Evolutionary conservation across 805 yeast species (phyloP), one percentile per base, ranked within the genome.

Genomic region (Lachancea sp.): DNA sequence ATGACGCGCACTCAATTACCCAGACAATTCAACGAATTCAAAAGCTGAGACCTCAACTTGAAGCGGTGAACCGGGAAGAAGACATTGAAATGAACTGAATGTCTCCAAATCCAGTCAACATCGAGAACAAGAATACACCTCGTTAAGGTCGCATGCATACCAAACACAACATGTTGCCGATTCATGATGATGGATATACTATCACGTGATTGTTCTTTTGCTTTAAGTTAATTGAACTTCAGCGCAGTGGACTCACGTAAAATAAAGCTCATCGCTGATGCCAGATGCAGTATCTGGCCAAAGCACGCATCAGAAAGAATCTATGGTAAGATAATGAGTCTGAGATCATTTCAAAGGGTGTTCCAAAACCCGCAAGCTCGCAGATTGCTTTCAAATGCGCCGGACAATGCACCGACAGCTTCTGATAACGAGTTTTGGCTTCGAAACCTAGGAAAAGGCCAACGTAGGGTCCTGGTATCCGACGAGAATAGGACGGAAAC

Each of bases 371-470:
- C 11, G 7, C 39, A 13, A 25, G 22, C 7, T 22, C 11, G 9
- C 22, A 41, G 45, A 16, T 19, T 32, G 13, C 12, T 36, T 15
- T 39, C 47, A 20, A 41, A 41, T 9, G 52, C 60, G 7, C 69
- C 68, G 1, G 69, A 66, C 47, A 69, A 66, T 51, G 67, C 73
- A 1, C 75, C 77, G 2, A 66, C 66, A 18, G 67, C 66, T 13
- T 48, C 62, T 2, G 74, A 69, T 38, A 72, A 72, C 47, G 74
- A 72, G 45, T 56, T 57, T 31, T 72, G 77, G 77, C 51, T 72
- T 18, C 59, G 62, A 19, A 46, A 53, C 22, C 36, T 66, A 30
- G 42, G 38, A 30, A 41, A 31, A 19, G 36, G 16, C 13, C 36
- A 20, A 19, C 51, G 37, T 44, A 39, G n/a, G 26, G 17, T 15